Percentiles rank a stretch among this genome's conserved stretches.
Evolutionary conservation across 2,329 filamentous ascomycete species (phyloP).

Genomic region (Cercospora zeae-maydis): DNA sequence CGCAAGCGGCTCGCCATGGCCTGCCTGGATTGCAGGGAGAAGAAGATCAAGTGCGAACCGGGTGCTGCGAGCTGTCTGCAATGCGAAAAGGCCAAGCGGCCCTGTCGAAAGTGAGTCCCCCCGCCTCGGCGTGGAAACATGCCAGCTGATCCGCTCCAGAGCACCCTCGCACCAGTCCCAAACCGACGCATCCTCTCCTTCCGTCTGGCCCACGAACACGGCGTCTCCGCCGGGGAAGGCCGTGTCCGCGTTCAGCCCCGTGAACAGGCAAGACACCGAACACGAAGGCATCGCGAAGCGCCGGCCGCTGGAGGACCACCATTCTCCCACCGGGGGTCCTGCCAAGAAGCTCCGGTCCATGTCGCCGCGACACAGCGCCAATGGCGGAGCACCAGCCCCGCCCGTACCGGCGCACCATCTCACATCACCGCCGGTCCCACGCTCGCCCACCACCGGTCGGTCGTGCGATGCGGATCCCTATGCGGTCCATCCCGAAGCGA

Average conservation of each 20-base stretch:
- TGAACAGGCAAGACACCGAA: conserved; percentile 18
- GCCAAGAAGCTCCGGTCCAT: conserved; percentile 34
- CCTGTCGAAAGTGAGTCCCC: conserved; percentile 68
- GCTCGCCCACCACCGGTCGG: conserved; percentile 33
- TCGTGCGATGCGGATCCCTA: conserved; percentile 54
- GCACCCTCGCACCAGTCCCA: conserved; percentile 25
- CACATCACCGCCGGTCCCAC: conserved; percentile 24
- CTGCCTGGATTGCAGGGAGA: conserved; percentile 90
- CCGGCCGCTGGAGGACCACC: conserved; percentile 30
- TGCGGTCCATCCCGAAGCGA: conserved; percentile 48
- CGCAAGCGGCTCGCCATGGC: conserved; percentile 86
- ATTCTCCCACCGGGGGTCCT: conserved; percentile 21
- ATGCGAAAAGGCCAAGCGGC: conserved; percentile 83
- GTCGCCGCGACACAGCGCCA: conserved; percentile 24
- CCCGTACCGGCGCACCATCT: conserved; percentile 17
- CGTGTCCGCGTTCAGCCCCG: conserved; percentile 20
- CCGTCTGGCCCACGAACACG: conserved; percentile 26
- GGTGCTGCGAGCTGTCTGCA: conserved; percentile 83
- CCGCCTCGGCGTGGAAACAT: not conserved
- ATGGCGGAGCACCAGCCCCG: conserved; percentile 6
- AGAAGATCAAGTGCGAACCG: conserved; percentile 96
- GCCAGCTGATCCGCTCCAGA: not conserved
- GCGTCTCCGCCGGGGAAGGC: conserved; percentile 27
- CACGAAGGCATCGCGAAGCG: conserved; percentile 28
- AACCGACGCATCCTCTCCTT: conserved; percentile 23